These are phyloP conservation scores for Cucurbita pepo DNA, from an alignment of 306 rosid species.

Conservation along the genomic window DNA sequence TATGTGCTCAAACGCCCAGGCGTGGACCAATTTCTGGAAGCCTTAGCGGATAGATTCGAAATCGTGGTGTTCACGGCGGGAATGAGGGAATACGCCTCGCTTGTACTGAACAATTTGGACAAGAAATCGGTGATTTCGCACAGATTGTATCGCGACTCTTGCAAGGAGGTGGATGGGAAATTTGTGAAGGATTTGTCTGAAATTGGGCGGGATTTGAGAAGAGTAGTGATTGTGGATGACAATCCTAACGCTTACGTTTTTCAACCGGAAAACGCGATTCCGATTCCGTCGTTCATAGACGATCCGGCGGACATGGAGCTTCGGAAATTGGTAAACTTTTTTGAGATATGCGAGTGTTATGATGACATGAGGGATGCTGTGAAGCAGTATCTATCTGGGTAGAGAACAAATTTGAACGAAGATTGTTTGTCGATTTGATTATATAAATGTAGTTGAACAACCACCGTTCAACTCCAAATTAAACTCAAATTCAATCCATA, in stretches of 20 bases:
- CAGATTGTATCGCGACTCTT: slow-evolving; percentile 65
- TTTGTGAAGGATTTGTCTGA: slow-evolving; percentile 58
- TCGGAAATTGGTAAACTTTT: slow-evolving; percentile 30
- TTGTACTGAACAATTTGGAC: slow-evolving; percentile 66
- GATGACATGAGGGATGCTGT: slow-evolving; percentile 78
- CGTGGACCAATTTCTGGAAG: slow-evolving; percentile 39
- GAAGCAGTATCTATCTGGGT: slow-evolving; percentile 17
- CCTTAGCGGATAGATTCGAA: slow-evolving; percentile 41
- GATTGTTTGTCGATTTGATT: not conserved
- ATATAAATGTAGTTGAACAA: not conserved
- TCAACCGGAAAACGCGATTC: slow-evolving; percentile 73
- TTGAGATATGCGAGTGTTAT: slow-evolving; percentile 26
- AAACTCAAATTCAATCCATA: not conserved
- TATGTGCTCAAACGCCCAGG: slow-evolving; percentile 87
- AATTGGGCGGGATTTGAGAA: slow-evolving; percentile 48
- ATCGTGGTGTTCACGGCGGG: slow-evolving; percentile 86
- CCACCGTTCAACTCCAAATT: not conserved
- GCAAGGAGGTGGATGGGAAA: slow-evolving; percentile 46
- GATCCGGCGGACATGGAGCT: slow-evolving; percentile 53
- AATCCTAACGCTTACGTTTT: slow-evolving; percentile 54
- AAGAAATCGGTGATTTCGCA: slow-evolving; percentile 38
- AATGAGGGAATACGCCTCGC: slow-evolving; percentile 58
- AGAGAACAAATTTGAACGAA: not conserved
- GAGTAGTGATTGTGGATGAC: slow-evolving; percentile 66
- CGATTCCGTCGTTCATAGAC: slow-evolving; percentile 41